Base-by-base conservation (phyloP, 441 rosid genomes). In the Biscutella laevigata region DNA sequence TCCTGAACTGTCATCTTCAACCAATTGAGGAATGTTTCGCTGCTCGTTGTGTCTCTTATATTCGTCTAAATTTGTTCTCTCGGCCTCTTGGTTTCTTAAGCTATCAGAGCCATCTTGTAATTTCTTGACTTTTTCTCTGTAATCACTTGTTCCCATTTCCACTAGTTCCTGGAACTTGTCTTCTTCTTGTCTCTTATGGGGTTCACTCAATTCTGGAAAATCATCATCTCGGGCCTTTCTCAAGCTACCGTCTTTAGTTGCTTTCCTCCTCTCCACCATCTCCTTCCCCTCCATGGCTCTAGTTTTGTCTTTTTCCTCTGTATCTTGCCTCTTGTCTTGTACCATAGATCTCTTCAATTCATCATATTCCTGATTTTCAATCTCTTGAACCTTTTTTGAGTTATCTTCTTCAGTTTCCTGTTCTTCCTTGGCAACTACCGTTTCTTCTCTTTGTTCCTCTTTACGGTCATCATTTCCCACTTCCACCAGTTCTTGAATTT, bases 311-410 rank as follows among this genome's bases (percentile, higher is more conserved):
- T 29, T 50, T 7, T 6, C 42, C 24, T 34, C 61, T 25, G 70
- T 72, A 73, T 85, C 88, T 65, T 75, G 25, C 16, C 12, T 25
- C 45, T 28, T 50, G 0, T 30, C 65, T 5, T 60, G 27, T 2
- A 29, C 42, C 29, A n/a, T 5, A 29, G 42, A 17, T 39, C 36
- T 20, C n/a, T 19, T 60, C 6, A 3, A 2, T 21, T 28, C 35
- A 28, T 54, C 49, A 54, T 37, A n/a, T 15, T 37, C 15, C 4
- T 53, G 35, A 8, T 53, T 9, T 15, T 16, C 35, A 52, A 17
- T 37, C 26, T 53, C 35, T 53, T n/a, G 10, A 53, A 37, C 26
- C 25, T 16, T 37, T 37, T 53, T 37, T n/a, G 25, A 25, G 26
- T 17, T 37, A 14, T 24, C 12, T 25, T 10, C n/a, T 7, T 4